These are phyloP conservation scores for Nicotiana undulata DNA, from an alignment of 257 asterid genomes.

Conservation along the genomic window DNA sequence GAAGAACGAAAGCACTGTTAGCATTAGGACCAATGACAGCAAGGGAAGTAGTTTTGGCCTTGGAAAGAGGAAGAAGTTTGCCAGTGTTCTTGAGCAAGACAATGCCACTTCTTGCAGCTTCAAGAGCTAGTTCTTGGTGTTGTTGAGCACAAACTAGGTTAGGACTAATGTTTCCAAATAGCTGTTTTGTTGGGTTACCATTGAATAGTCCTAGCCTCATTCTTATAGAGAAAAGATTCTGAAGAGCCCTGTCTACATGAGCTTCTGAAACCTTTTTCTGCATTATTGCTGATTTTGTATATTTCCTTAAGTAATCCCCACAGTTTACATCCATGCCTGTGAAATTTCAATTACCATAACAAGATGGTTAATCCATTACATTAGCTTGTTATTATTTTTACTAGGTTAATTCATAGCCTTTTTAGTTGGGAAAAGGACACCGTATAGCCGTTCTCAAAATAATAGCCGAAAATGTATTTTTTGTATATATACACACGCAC, in stretches of 20 bases:
- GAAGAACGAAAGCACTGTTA: conserved; percentile 34
- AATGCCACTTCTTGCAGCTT: conserved; percentile 76
- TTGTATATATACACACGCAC: too few relatives aligned
- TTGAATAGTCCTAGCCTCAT: conserved; percentile 78
- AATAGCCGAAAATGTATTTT: too few relatives aligned
- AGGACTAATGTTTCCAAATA: conserved; percentile 46
- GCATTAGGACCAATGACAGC: conserved; percentile 82
- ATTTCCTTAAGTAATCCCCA: conserved; percentile 47
- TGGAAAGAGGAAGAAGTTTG: conserved; percentile 59
- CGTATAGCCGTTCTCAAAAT: too few relatives aligned
- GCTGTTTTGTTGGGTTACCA: conserved; percentile 45
- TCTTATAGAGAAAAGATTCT: conserved; percentile 61
- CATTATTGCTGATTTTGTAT: conserved; percentile 68
- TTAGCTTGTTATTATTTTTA: not conserved
- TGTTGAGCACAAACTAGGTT: conserved; percentile 52
- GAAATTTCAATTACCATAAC: not conserved
- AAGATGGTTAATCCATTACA: not conserved
- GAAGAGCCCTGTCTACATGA: conserved; percentile 65
- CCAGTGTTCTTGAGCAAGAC: conserved; percentile 70
- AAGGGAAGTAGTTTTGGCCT: conserved; percentile 31
- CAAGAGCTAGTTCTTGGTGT: conserved; percentile 62
- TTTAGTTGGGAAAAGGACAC: too few relatives aligned
- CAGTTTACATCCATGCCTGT: conserved; percentile 89
- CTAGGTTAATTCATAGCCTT: not conserved
- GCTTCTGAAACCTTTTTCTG: conserved; percentile 40